Base-by-base conservation (phyloP, 441 rosid genomes). In the Mallotus japonicus region DNA sequence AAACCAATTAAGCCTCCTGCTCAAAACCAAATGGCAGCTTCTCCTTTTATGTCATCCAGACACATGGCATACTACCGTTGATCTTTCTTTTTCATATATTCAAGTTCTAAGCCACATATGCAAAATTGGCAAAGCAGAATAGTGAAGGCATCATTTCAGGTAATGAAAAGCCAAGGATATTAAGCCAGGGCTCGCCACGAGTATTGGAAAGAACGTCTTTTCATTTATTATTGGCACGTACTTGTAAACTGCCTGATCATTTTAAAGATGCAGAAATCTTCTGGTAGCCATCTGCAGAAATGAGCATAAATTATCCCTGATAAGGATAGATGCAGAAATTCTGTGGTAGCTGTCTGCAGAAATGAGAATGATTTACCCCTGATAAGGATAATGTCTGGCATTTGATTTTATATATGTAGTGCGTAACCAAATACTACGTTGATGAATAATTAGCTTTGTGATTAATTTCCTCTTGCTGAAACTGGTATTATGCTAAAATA, bases 41-140 rank as follows among this genome's bases (percentile, higher is more conserved):
- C 97, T 77, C 95, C 92, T 15, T 89, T 95, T 75, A 80, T 80
- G 86, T 88, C 96, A 5, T 95, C 98, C 17, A 87, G 97, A 75
- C 98, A 95, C 74, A 95, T 95, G 99, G 96, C 99, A 17, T 92
- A 90, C 84, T 88, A 90, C 80, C 89, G 95, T 22, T 95, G 81
- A 88, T 72, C 66, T 28, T 65, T 65, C 59, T 56, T 34, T 34
- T 15, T 50, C 20, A 6, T 13, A 67, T 70, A 24, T 1, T 54
- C 59, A 58, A 28, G 7, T 75, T 24, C 61, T 50, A 20, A 44
- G 54, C 62, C 28, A 42, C 67, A 58, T 28, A 28, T 56, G 28
- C 54, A 62, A 65, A 10, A 13, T 11, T 4, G 46, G 53, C 6
- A 20, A 71, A 59, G 3, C 42, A 24, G 20, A 24, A 24, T 20